Evolutionary conservation across 768 basidiomycete genomes (phyloP).

Genomic region (Russula emetica): DNA sequence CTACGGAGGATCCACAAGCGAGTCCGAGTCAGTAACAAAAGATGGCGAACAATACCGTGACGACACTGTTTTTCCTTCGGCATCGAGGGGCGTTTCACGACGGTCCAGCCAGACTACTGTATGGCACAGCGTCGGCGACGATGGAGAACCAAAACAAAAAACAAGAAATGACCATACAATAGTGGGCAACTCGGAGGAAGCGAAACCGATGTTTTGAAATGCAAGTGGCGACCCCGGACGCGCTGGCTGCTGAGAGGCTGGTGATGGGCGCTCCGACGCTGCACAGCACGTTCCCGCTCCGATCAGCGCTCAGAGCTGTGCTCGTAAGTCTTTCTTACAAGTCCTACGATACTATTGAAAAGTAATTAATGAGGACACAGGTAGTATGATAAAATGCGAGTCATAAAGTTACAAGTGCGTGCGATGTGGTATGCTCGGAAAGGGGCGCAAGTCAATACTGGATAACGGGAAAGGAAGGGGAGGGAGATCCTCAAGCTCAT

Average conservation of each 20-base stretch:
- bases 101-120: background rate
- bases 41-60: too few relatives aligned
- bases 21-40: too few relatives aligned
- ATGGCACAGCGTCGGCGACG: background rate
- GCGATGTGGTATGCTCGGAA: conserved; percentile 7
- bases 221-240: too few relatives aligned
- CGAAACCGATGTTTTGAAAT: background rate
- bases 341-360: conserved; percentile 12
- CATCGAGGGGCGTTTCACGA: background rate
- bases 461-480: background rate
- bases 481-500: background rate
- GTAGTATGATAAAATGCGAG: conserved; percentile 27
- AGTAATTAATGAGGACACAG: conserved; percentile 11
- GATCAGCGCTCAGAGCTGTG: background rate
- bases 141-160: too few relatives aligned
- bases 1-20: too few relatives aligned
- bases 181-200: background rate
- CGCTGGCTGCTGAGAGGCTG: background rate
- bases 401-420: conserved; percentile 29
- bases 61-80: background rate
- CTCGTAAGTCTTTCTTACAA: background rate
- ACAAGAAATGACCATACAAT: background rate
- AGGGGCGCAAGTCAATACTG: background rate
- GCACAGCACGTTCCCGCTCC: background rate
- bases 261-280: background rate